These are phyloP conservation scores for Ocimum tenuiflorum DNA, from an alignment of 257 asterid genomes.

Conservation along the genomic window DNA sequence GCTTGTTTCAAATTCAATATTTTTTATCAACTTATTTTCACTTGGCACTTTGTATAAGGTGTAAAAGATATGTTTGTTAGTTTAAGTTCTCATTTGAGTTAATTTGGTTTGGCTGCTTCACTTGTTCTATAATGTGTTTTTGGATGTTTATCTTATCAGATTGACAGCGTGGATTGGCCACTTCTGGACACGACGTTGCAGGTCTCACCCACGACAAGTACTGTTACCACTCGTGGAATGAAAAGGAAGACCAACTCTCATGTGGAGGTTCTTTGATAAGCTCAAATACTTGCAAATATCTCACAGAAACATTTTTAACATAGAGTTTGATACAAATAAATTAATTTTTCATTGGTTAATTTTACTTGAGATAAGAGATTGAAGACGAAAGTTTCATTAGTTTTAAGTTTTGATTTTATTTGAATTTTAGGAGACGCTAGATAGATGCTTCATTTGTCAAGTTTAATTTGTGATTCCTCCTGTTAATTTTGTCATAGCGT, in stretches of 20 bases:
- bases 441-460: neutral
- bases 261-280: conserved; percentile 23
- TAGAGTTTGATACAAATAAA: neutral
- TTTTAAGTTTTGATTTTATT: neutral
- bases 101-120: neutral
- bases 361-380: too few species aligned
- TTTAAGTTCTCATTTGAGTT: neutral
- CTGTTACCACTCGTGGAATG: neutral
- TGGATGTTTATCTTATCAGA: conserved; percentile 19
- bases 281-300: conserved; percentile 10
- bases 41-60: neutral
- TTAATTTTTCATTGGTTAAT: too few species aligned
- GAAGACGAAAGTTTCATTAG: neutral
- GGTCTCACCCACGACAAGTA: conserved; percentile 1
- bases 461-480: neutral
- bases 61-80: neutral
- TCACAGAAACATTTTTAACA: conserved; percentile 1
- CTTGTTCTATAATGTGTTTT: neutral
- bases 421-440: neutral
- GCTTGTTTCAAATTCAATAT: neutral
- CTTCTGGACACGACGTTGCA: neutral
- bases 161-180: conserved; percentile 21
- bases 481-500: neutral
- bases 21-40: neutral
- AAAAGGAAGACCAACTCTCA: conserved; percentile 12